phyloP scores from a whole-genome alignment of 768 basidiomycete species.

The Boletus reticulatus region DNA sequence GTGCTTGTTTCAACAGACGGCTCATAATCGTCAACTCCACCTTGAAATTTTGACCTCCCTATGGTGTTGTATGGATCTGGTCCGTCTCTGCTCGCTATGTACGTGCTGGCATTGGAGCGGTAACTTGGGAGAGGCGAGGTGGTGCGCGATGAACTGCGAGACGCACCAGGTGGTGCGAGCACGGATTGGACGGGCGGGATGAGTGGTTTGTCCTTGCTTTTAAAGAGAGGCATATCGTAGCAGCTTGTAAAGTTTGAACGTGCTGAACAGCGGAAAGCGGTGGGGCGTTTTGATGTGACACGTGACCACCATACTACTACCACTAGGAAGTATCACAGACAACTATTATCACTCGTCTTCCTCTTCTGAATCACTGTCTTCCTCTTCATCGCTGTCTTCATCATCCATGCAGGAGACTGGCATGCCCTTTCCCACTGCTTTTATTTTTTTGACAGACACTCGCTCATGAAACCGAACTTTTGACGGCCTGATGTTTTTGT shows the following conservation, averaged over 20 bases:
- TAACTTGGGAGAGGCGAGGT: slow-evolving; percentile 41
- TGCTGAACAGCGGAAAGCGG: slow-evolving; percentile 2
- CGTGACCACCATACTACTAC: background rate
- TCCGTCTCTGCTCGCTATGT: slow-evolving; percentile 68
- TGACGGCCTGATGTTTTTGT: slow-evolving; percentile 20
- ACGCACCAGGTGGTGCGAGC: slow-evolving; percentile 25
- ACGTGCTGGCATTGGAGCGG: slow-evolving; percentile 57
- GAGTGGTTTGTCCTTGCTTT: slow-evolving; percentile 57
- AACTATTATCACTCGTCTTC: slow-evolving; percentile 35
- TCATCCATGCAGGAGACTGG: slow-evolving; percentile 44
- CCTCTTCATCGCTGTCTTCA: slow-evolving; percentile 35
- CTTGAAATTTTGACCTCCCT: slow-evolving; percentile 28
- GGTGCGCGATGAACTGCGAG: slow-evolving; percentile 31
- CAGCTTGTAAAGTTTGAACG: too few relatives aligned
- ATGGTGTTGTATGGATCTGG: slow-evolving; percentile 45
- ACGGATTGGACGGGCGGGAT: slow-evolving; percentile 66
- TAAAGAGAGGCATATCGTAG: slow-evolving; percentile 43
- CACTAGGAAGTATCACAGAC: too few relatives aligned
- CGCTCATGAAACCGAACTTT: slow-evolving; percentile 80
- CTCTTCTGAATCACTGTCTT: slow-evolving; percentile 18
- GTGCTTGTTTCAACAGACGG: slow-evolving; percentile 5
- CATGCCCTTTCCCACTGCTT: slow-evolving; percentile 63
- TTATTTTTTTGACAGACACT: slow-evolving; percentile 81
- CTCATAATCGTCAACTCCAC: slow-evolving; percentile 25
- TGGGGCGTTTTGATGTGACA: background rate